phyloP scores from a whole-genome alignment of 768 basidiomycete genomes.

The Leccinum pellstonianum region DNA sequence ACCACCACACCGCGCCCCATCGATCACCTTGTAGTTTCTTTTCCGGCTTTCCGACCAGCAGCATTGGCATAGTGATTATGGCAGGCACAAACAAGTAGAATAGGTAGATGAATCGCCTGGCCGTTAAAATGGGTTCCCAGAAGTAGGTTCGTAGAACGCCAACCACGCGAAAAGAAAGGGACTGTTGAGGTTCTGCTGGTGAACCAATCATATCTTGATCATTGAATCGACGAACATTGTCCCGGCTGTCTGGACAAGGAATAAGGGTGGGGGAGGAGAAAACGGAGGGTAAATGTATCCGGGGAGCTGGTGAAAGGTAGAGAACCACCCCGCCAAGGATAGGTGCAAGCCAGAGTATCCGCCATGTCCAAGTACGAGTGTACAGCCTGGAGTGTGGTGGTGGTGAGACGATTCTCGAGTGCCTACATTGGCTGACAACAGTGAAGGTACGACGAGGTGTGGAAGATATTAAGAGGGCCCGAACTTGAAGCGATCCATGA shows the following conservation, averaged over 20 bases:
- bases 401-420: conserved; percentile 12
- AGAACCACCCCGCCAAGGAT: conserved; percentile 54
- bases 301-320: conserved; percentile 44
- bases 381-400: conserved; percentile 19
- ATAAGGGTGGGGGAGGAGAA: conserved; percentile 52
- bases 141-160: conserved; percentile 55
- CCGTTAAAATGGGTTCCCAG: conserved; percentile 85
- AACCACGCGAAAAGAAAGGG: conserved; percentile 44
- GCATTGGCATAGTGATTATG: conserved; percentile 78
- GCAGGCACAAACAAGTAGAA: conserved; percentile 86
- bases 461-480: conserved; percentile 10
- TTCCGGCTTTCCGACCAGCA: conserved; percentile 63
- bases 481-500: conserved; percentile 22
- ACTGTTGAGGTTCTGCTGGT: conserved; percentile 59
- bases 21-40: conserved; percentile 64
- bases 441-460: conserved; percentile 28
- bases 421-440: conserved; percentile 4
- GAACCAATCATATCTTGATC: conserved; percentile 52
- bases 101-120: conserved; percentile 79
- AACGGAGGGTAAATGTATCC: conserved; percentile 44
- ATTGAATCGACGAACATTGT: conserved; percentile 18
- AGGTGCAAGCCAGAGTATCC: conserved; percentile 53
- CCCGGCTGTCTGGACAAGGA: conserved; percentile 34
- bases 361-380: conserved; percentile 30
- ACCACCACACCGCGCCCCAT: conserved; percentile 99